Evolutionary conservation across 371 early-diverging fungal genomes (phyloP).

Genomic region (Lichtheimia ornata): DNA sequence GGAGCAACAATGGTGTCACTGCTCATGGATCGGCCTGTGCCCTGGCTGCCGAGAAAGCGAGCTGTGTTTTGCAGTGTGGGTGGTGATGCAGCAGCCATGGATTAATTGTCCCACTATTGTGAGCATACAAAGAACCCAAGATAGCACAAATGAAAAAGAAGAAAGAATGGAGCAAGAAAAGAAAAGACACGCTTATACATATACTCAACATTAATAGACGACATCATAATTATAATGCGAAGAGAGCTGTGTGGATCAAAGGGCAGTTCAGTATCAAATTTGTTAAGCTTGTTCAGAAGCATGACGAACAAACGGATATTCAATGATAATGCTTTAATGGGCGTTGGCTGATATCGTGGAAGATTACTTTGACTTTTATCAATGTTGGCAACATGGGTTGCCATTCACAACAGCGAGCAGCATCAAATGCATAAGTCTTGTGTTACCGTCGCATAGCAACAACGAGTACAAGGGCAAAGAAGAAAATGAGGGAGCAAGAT

Average conservation of each 20-base stretch:
- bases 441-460: too few species aligned
- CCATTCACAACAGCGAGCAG: too few species aligned
- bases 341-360: too few species aligned
- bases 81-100: not conserved
- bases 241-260: not conserved
- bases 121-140: not conserved
- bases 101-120: not conserved
- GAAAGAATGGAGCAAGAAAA: not conserved
- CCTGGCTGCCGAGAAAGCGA: not conserved
- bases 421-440: too few species aligned
- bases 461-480: too few species aligned
- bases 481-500: too few species aligned
- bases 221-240: conserved; percentile 1
- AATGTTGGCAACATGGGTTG: too few species aligned
- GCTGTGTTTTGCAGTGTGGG: not conserved
- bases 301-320: not conserved
- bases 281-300: not conserved
- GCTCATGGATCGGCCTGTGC: conserved; percentile 10
- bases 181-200: not conserved
- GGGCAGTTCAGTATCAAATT: conserved; percentile 1
- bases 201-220: not conserved
- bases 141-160: not conserved
- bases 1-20: conserved; percentile 11
- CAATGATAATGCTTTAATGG: too few species aligned
- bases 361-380: too few species aligned